Percentiles rank a stretch among this genome's conserved stretches.
Conservation (phyloP, 2,329 filamentous ascomycete genomes). For the Ophiostoma montium region DNA sequence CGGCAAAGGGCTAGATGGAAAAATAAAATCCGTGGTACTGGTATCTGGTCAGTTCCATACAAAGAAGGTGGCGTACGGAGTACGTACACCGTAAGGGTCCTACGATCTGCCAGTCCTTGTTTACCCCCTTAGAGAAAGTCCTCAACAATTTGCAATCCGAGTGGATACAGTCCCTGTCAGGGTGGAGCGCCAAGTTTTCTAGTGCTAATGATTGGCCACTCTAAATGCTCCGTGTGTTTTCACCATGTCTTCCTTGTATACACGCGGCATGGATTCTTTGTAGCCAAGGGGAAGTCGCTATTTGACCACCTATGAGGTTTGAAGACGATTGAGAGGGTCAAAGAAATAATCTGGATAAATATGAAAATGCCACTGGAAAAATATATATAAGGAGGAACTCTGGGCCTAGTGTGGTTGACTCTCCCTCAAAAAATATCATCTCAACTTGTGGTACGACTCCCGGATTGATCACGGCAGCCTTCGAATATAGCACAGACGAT, state of each 20-base stretch:
- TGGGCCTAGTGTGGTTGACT: not conserved
- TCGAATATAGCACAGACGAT: not conserved
- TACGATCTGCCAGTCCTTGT: not conserved
- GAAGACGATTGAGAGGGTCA: not conserved
- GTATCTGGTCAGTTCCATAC: not conserved
- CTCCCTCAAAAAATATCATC: not conserved
- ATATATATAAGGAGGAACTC: not conserved
- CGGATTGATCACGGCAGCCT: not conserved
- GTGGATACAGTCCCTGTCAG: slow-evolving; percentile 1
- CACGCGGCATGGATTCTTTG: not conserved
- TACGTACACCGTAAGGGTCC: not conserved
- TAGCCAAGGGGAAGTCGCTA: not conserved
- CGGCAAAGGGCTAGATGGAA: not conserved
- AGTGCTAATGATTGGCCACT: not conserved
- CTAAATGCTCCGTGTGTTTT: not conserved
- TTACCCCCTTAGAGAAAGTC: slow-evolving; percentile 1
- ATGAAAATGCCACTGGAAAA: not conserved
- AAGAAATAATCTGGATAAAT: not conserved
- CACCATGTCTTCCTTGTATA: not conserved
- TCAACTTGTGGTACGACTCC: not conserved
- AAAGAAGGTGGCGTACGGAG: not conserved
- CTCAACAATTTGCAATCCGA: slow-evolving; percentile 1
- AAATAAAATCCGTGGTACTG: not conserved
- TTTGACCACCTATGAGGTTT: not conserved
- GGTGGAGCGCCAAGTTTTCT: not conserved